A percentile compares a stretch with the other conserved stretches of the same genome.
Evolutionary conservation across 805 yeast species (phyloP).

Genomic region (Candida germanica): DNA sequence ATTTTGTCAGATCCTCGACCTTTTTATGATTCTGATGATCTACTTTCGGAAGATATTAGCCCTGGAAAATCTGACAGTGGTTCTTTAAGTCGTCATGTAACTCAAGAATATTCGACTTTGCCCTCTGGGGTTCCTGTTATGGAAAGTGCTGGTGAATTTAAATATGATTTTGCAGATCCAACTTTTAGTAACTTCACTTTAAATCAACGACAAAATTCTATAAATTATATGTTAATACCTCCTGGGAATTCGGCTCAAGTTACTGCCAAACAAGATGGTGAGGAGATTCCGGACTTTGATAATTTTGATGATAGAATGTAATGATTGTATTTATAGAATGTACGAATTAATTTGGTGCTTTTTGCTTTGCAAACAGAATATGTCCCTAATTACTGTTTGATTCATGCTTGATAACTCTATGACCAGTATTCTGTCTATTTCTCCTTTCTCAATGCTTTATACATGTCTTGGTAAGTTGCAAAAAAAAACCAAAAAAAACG

Average conservation of each 20-base stretch:
- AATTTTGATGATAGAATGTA: conserved; percentile 13
- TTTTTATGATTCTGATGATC: conserved; percentile 11
- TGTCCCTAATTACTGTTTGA: too few species aligned
- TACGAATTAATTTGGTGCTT: too few species aligned
- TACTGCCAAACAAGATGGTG: conserved; percentile 6
- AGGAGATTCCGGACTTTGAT: conserved; percentile 9
- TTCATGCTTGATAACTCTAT: too few species aligned
- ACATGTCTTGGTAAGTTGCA: too few species aligned
- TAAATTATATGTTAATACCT: conserved; percentile 9
- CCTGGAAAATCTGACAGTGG: conserved; percentile 11
- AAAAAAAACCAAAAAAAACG: conserved; percentile 34
- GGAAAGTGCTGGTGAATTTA: conserved; percentile 1
- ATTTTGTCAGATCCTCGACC: neutral
- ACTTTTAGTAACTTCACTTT: conserved; percentile 8
- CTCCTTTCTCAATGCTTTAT: too few species aligned
- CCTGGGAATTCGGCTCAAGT: conserved; percentile 6
- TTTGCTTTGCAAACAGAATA: too few species aligned
- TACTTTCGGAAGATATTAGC: conserved; percentile 15
- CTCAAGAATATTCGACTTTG: conserved; percentile 2
- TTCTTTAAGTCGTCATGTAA: conserved; percentile 2
- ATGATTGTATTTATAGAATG: too few species aligned
- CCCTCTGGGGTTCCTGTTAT: neutral
- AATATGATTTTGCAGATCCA: conserved; percentile 10
- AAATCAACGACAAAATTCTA: conserved; percentile 8
- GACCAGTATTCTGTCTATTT: too few species aligned